Evolutionary conservation across 1,139 yeast species (phyloP), one percentile per base, ranked within the genome.

Genomic region (Geotrichum klebahnii): DNA sequence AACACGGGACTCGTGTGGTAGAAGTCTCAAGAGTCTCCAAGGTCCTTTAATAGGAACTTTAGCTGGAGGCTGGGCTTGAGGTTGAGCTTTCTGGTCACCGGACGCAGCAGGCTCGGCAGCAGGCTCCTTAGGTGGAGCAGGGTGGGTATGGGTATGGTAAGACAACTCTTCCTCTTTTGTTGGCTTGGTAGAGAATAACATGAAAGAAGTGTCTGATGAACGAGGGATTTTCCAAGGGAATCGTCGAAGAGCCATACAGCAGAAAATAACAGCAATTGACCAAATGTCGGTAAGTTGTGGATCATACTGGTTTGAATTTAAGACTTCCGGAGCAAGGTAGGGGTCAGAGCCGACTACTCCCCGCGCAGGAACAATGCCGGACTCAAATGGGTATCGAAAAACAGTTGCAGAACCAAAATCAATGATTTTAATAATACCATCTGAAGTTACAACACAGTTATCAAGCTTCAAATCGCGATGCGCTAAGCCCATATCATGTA

Each of bases 321-420:
- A 76, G 16, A 90, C 97, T 67, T 92, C 99, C 0, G 99, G 98
- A 0, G 98, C 97, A 62, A 92, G 76, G 64, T 92, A 92, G 3
- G 99, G 99, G 68, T 94, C 99, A 8, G 96, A 87, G 5, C 99
- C 99, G 48, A 92, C 97, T 56, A 92, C 84, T 5, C 98, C 98
- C 58, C 84, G 90, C 46, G 96, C 90, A 59, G 79, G 77, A 41
- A 88, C 88, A 46, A 87, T 75, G 46, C 78, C 79, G 48, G 79
- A 81, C 61, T 89, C 94, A 66, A 85, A 86, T 0, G 97, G 97
- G 65, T 90, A 92, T 63, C 81, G 82, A 74, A 89, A 92, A 20
- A 94, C 96, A 17, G 86, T 92, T 0, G 98, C 96, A 52, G 95
- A 84, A 14, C 99, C 99, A 69, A 92, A 92, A 68, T 92, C 99